phyloP scores from a whole-genome alignment of 768 basidiomycete genomes.

The Leccinum rimulosum region DNA sequence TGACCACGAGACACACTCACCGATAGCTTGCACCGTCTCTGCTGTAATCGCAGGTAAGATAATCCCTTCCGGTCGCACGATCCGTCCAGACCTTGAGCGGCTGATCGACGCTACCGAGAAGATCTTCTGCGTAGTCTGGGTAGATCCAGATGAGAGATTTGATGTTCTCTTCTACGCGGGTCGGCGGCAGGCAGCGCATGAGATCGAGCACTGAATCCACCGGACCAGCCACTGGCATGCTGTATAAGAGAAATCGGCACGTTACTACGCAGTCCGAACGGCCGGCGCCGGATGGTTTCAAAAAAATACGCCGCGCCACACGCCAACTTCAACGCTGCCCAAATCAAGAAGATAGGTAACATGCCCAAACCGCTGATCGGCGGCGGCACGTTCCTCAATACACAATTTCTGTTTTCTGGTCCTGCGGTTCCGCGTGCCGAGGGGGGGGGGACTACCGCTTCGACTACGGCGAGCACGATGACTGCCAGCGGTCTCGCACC shows the following conservation, averaged over 20 bases:
- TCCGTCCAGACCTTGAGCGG: conserved; percentile 83
- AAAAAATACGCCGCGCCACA: neutral
- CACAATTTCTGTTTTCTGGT: too few relatives aligned
- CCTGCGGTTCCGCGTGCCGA: too few relatives aligned
- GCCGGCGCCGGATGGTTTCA: neutral
- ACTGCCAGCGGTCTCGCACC: too few relatives aligned
- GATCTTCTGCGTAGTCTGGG: conserved; percentile 93
- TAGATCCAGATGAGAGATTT: conserved; percentile 74
- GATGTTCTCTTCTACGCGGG: conserved; percentile 84
- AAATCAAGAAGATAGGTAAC: neutral
- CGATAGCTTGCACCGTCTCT: conserved; percentile 88
- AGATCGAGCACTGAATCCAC: conserved; percentile 94
- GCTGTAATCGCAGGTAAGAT: conserved; percentile 92
- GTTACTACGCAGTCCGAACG: neutral
- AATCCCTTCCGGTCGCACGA: conserved; percentile 79
- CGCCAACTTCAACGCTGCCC: neutral
- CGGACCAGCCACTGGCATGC: conserved; percentile 73
- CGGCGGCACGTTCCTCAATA: too few relatives aligned
- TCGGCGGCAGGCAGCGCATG: conserved; percentile 93
- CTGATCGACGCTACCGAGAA: conserved; percentile 92
- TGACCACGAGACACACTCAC: conserved; percentile 29
- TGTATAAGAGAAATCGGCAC: conserved; percentile 3
- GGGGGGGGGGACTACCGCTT: too few relatives aligned
- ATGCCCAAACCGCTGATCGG: too few relatives aligned
- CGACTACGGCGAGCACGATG: too few relatives aligned